These are phyloP conservation scores for Tagetes patula DNA, from an alignment of 129 eudicot genomes.

Conservation along the genomic window DNA sequence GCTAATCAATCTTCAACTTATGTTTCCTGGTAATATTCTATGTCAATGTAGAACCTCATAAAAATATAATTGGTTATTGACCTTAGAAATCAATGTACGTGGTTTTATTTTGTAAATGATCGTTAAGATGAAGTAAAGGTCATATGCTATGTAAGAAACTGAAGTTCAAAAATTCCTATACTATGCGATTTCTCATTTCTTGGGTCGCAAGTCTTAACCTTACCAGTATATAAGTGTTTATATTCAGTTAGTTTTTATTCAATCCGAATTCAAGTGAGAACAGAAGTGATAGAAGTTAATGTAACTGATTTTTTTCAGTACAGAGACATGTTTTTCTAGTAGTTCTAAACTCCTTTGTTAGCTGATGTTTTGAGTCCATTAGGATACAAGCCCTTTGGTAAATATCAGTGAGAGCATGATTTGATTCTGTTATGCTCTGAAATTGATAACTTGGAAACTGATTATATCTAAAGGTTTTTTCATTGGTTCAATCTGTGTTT, in stretches of 20 bases:
- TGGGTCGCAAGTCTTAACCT: background rate
- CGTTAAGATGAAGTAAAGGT: background rate
- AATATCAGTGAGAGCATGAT: too few species aligned
- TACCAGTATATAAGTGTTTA: background rate
- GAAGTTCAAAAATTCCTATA: background rate
- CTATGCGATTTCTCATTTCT: background rate
- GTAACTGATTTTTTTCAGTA: background rate
- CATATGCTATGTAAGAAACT: background rate
- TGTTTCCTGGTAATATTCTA: constrained; percentile 19
- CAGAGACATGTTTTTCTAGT: background rate
- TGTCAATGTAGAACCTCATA: constrained; percentile 5
- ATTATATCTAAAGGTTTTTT: too few species aligned
- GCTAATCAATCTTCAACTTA: constrained; percentile 1
- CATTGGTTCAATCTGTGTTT: background rate
- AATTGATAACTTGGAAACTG: too few species aligned
- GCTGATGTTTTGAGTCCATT: background rate
- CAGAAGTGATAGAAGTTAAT: background rate
- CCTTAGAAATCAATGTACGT: background rate
- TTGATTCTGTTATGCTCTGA: too few species aligned
- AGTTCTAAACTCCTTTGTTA: background rate
- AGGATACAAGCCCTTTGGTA: background rate
- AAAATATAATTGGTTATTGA: background rate
- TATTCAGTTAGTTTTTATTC: background rate
- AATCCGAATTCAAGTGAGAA: background rate
- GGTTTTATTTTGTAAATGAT: constrained; percentile 2